Percentiles rank a stretch among this genome's conserved stretches.
Evolutionary conservation across 192 early-diverging fungal species (phyloP).

Genomic region (Diversispora eburnea): DNA sequence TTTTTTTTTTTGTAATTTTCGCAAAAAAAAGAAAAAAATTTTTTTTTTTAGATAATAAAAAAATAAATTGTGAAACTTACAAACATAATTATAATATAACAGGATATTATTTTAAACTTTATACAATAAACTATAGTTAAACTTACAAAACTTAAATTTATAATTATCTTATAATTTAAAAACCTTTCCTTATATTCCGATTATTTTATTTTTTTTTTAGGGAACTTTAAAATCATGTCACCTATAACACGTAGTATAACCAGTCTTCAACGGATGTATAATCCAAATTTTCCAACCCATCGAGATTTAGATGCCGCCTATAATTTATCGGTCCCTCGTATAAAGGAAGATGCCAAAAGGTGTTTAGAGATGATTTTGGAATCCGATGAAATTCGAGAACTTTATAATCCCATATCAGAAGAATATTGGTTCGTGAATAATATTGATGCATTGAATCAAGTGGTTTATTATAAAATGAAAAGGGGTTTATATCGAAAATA

Average conservation of each 20-base stretch:
- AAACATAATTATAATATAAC: too few species aligned
- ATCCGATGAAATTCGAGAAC: background rate
- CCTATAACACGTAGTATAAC: conserved; percentile 19
- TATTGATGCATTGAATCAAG: conserved; percentile 4
- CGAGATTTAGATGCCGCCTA: conserved; percentile 1
- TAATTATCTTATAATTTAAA: too few species aligned
- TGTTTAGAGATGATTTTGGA: background rate
- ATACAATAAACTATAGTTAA: too few species aligned
- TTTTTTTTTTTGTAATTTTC: too few species aligned
- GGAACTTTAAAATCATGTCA: background rate
- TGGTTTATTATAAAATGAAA: conserved; percentile 25
- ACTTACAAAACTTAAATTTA: too few species aligned
- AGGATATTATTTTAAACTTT: too few species aligned
- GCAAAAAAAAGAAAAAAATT: too few species aligned
- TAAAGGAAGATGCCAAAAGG: background rate
- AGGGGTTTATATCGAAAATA: background rate
- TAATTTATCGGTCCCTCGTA: background rate
- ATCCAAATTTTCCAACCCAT: conserved; percentile 12
- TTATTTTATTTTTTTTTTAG: too few species aligned
- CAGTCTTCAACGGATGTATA: background rate
- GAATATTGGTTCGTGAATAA: conserved; percentile 21
- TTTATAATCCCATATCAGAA: conserved; percentile 6
- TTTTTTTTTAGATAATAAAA: too few species aligned
- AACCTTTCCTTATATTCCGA: too few species aligned
- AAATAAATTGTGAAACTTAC: too few species aligned